A percentile compares a stretch with the other conserved stretches of the same genome.
phyloP scores from a whole-genome alignment of 2,329 filamentous ascomycete species.

The Pyrenophora seminiperda region DNA sequence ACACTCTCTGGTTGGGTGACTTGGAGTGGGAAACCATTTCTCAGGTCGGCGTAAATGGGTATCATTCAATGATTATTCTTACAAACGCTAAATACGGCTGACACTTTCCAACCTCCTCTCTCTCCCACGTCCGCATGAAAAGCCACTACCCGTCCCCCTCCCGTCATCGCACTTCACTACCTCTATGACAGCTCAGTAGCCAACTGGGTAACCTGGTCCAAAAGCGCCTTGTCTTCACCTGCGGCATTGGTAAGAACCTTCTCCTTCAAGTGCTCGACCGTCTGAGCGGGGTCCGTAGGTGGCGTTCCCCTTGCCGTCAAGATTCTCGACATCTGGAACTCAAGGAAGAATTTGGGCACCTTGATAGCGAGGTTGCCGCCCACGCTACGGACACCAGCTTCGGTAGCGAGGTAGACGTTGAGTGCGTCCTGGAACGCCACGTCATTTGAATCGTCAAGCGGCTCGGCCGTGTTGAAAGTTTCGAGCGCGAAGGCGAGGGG shows the following conservation, averaged over 20 bases:
- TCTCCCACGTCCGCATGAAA: neutral
- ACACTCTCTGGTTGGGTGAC: too few species aligned
- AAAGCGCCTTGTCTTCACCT: slow-evolving; percentile 55
- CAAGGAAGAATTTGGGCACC: slow-evolving; percentile 67
- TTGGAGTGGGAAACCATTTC: too few species aligned
- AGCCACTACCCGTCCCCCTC: neutral
- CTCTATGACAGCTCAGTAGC: slow-evolving; percentile 27
- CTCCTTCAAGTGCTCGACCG: slow-evolving; percentile 62
- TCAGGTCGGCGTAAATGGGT: neutral
- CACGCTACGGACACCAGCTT: slow-evolving; percentile 62
- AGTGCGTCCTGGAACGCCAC: slow-evolving; percentile 59
- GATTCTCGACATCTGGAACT: slow-evolving; percentile 64
- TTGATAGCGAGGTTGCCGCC: slow-evolving; percentile 62
- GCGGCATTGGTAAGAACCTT: slow-evolving; percentile 64
- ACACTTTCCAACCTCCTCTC: neutral
- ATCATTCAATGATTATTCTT: neutral
- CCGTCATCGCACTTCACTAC: neutral
- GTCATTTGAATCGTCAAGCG: slow-evolving; percentile 58
- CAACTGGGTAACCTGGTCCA: slow-evolving; percentile 56
- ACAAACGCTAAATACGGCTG: neutral
- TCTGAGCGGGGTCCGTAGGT: slow-evolving; percentile 57
- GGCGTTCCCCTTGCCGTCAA: slow-evolving; percentile 63
- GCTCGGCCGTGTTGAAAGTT: slow-evolving; percentile 58
- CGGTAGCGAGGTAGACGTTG: slow-evolving; percentile 64
- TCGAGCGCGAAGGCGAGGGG: slow-evolving; percentile 61